Evolutionary conservation across 495 filamentous ascomycete species (phyloP), one percentile per base, ranked within the genome.

Genomic region (Penicillium malachiteum): DNA sequence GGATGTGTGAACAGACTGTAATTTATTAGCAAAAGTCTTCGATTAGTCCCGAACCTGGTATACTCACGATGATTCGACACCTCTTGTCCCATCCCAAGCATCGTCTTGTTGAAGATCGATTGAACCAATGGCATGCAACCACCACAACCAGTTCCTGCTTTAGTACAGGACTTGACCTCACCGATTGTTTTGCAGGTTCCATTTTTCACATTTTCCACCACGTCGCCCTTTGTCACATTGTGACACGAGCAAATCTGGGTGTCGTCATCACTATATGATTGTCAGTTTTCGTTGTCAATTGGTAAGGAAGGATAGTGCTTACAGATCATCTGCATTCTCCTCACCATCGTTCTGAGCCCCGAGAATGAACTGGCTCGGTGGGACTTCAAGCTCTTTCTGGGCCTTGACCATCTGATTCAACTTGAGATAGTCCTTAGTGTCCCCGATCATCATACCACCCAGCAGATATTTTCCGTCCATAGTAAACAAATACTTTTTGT

Each of bases 391-490:
- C 61, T 80, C 74, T 67, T 95, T 96, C 61, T 92, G 88, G 54
- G 79, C 84, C 73, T 94, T 97, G 32, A 95, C 92, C 79, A 96
- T 87, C n/a, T 91, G 89, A 7, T 96, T 93, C 39, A 97, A 75
- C 64, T 96, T 96, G 71, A 96, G 82, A 67, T 96, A 97, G 70
- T 97, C 93, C 55, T 82, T 87, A 0, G 92, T 96, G 70, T 97
- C 93, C 35, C 93, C 93, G 54, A 97, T 96, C 89, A 97, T 96
- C 92, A 97, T 97, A 3, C 93, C 93, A 14, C 93, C 93, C 7
- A 97, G 83, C 3, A 97, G 76, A 68, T 91, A 94, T 66, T 96
- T 96, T 18, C 93, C 93, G 66, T 97, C 93, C 66, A 87, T 70
- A 2, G 92, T 96, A 61, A 96, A 96, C 7, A 97, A 73, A 70